Conservation (phyloP, 306 rosid species). For the Lablab purpureus region DNA sequence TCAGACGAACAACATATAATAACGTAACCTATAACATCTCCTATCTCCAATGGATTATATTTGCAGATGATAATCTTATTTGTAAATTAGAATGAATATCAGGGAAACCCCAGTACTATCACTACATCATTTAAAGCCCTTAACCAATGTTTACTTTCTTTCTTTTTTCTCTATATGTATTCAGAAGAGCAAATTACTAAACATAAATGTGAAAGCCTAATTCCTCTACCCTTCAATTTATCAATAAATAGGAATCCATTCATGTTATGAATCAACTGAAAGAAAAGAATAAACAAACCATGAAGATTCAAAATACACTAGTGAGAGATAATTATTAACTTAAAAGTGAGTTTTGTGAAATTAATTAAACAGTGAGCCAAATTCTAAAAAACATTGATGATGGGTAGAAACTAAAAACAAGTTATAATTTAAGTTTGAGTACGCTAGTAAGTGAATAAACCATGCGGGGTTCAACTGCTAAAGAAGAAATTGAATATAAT, state of each 20-base stretch:
- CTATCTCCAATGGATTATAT: neutral
- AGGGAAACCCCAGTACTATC: neutral
- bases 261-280: slow-evolving; percentile 1
- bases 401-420: neutral
- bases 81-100: neutral
- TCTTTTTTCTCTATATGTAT: neutral
- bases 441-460: neutral
- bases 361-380: no score
- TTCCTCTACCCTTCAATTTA: neutral
- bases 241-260: neutral
- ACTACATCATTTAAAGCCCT: neutral
- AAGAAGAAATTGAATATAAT: slow-evolving; percentile 3
- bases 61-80: neutral
- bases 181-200: neutral
- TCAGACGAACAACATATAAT: neutral
- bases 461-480: neutral
- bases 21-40: neutral
- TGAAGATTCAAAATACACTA: neutral
- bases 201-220: neutral
- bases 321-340: no score
- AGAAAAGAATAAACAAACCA: neutral
- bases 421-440: neutral
- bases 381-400: neutral
- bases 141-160: neutral
- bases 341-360: no score